phyloP scores from a whole-genome alignment of 495 filamentous ascomycete species.

The Annulohypoxylon stygium region DNA sequence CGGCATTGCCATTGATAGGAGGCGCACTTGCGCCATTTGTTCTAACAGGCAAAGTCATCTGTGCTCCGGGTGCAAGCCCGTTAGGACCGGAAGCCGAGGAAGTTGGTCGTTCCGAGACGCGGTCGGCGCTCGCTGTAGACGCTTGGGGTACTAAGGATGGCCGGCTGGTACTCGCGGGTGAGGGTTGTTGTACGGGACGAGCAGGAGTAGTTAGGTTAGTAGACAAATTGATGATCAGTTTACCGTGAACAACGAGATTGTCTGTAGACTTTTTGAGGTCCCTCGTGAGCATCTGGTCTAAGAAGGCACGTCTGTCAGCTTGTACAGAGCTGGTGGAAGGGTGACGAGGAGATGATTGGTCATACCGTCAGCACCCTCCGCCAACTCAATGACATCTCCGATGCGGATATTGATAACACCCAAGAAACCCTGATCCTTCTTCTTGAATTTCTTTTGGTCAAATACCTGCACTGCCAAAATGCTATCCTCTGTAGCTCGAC shows the following conservation, averaged over 20 bases:
- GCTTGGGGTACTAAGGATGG: conserved; percentile 58
- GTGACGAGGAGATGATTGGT: conserved; percentile 25
- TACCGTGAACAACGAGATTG: conserved; percentile 96
- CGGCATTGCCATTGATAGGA: conserved; percentile 52
- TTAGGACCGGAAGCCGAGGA: conserved; percentile 62
- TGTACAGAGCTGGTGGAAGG: background rate
- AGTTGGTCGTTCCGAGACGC: conserved; percentile 52
- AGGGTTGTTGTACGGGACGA: conserved; percentile 48
- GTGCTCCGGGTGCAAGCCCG: conserved; percentile 49
- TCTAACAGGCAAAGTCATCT: conserved; percentile 53
- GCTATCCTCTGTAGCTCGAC: conserved; percentile 89
- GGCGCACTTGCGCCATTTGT: conserved; percentile 57
- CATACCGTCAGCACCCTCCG: conserved; percentile 91
- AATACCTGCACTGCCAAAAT: conserved; percentile 98
- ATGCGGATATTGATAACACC: conserved; percentile 97
- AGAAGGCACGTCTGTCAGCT: conserved; percentile 36
- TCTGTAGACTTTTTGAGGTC: conserved; percentile 99
- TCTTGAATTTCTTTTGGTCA: conserved; percentile 99
- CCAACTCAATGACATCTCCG: conserved; percentile 91
- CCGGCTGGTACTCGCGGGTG: conserved; percentile 55
- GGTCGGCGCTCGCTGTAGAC: conserved; percentile 55
- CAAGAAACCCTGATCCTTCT: conserved; percentile 99
- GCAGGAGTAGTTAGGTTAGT: conserved; percentile 76
- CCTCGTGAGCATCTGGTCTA: conserved; percentile 93
- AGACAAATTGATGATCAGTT: conserved; percentile 94